Evolutionary conservation across 129 eudicot genomes (phyloP).

Genomic region (Escallonia rubra): DNA sequence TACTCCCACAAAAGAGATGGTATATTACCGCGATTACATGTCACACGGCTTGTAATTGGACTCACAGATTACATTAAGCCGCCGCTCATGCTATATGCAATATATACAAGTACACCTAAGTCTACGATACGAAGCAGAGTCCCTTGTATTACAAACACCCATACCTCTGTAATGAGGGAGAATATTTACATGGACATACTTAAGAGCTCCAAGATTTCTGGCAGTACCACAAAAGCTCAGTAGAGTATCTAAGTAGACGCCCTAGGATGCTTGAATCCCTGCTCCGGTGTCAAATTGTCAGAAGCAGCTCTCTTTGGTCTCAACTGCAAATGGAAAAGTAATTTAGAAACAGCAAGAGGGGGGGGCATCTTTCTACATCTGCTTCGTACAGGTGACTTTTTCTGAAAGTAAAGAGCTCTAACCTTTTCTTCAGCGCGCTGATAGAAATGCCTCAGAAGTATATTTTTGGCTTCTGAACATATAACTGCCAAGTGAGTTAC

Average conservation of each 20-base stretch:
- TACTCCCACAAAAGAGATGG: too few species aligned
- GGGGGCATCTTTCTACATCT: not conserved
- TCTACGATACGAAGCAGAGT: slow-evolving; percentile 17
- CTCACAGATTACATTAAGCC: too few species aligned
- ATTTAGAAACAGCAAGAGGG: not conserved
- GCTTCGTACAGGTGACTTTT: not conserved
- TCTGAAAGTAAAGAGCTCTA: slow-evolving; percentile 3
- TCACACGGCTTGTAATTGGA: too few species aligned
- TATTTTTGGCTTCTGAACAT: slow-evolving; percentile 55
- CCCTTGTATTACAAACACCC: slow-evolving; percentile 10
- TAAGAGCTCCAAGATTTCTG: not conserved
- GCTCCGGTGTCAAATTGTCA: slow-evolving; percentile 56
- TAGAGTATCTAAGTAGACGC: slow-evolving; percentile 45
- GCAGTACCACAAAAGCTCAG: slow-evolving; percentile 15
- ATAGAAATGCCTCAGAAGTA: slow-evolving; percentile 67
- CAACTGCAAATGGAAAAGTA: slow-evolving; percentile 37
- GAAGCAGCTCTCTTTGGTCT: slow-evolving; percentile 73
- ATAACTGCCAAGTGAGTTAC: slow-evolving; percentile 45
- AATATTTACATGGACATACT: slow-evolving; percentile 22
- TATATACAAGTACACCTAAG: slow-evolving; percentile 6
- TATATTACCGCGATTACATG: too few species aligned
- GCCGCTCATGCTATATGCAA: not conserved
- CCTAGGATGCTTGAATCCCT: slow-evolving; percentile 56
- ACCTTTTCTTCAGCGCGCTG: slow-evolving; percentile 77
- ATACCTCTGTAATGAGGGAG: slow-evolving; percentile 14